phyloP scores from a whole-genome alignment of 1,284 basidiomycete species.

The Microbotryum intermedium region DNA sequence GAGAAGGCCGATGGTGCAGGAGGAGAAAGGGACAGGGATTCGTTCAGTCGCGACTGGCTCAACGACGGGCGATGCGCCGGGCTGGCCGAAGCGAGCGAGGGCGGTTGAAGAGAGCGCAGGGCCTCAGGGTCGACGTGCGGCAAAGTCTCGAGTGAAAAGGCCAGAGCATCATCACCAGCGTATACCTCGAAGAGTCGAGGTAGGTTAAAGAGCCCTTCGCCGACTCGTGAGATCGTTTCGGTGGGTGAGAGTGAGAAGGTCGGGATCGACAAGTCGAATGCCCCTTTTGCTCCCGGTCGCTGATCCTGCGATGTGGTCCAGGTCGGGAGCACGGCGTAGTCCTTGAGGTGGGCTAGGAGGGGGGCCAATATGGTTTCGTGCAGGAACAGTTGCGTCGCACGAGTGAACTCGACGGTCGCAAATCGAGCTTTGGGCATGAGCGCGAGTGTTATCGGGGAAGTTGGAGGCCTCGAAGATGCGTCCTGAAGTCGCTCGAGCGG shows the following conservation, averaged over 20 bases:
- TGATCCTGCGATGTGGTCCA: conserved; percentile 50
- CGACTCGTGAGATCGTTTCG: conserved; percentile 75
- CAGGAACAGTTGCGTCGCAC: conserved; percentile 63
- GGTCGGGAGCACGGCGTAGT: conserved; percentile 59
- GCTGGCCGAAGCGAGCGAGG: neutral
- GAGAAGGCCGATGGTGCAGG: conserved; percentile 4
- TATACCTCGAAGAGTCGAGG: conserved; percentile 90
- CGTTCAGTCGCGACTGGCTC: neutral
- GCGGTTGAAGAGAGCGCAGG: conserved; percentile 39
- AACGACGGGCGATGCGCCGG: conserved; percentile 18
- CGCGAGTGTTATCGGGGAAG: conserved; percentile 31
- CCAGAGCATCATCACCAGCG: conserved; percentile 80
- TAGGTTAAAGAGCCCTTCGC: conserved; percentile 85
- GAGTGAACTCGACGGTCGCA: conserved; percentile 60
- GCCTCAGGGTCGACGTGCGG: conserved; percentile 58
- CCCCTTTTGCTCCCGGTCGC: conserved; percentile 36
- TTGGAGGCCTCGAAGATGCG: conserved; percentile 22
- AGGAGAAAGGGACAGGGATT: too few species aligned
- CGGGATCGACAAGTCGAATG: conserved; percentile 69
- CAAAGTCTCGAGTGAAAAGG: conserved; percentile 74
- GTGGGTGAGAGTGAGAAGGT: conserved; percentile 88
- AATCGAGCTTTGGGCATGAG: conserved; percentile 53
- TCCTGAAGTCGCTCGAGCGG: conserved; percentile 30
- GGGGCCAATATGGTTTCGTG: conserved; percentile 78
- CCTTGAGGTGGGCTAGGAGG: conserved; percentile 61